A percentile compares a stretch with the other conserved stretches of the same genome.
Conservation (phyloP, 192 early-diverging fungal species). For the Dissophora ornata region DNA sequence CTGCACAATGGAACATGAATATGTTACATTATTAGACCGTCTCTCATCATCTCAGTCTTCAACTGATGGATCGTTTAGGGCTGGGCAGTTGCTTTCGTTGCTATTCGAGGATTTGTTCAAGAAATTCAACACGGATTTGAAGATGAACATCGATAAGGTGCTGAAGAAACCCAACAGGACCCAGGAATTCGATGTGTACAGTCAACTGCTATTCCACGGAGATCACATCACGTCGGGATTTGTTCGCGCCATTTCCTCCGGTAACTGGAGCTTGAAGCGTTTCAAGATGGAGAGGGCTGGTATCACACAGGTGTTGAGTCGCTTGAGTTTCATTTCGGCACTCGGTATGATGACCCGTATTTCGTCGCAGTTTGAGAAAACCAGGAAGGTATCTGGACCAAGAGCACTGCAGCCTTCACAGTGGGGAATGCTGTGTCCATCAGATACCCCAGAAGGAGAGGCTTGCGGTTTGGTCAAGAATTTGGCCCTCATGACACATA, state of each 20-base stretch:
- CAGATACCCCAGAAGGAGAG: conserved; percentile 99
- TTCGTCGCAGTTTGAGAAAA: conserved; percentile 97
- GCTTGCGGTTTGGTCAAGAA: conserved; percentile 98
- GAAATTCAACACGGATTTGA: conserved; percentile 86
- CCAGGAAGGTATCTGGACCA: conserved; percentile 97
- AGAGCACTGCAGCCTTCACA: conserved; percentile 95
- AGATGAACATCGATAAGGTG: conserved; percentile 91
- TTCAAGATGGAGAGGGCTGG: conserved; percentile 99
- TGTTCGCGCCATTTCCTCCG: conserved; percentile 92
- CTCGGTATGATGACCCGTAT: conserved; percentile 99
- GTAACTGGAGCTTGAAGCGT: conserved; percentile 98
- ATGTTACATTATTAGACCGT: too few species aligned
- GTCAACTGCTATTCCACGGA: conserved; percentile 75
- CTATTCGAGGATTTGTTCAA: conserved; percentile 99
- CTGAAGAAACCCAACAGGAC: conserved; percentile 90
- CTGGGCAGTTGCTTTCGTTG: conserved; percentile 92
- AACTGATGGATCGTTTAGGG: too few species aligned
- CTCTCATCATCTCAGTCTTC: too few species aligned
- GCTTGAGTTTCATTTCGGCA: conserved; percentile 93
- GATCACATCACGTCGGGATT: conserved; percentile 93
- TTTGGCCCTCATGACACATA: conserved; percentile 98
- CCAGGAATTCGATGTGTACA: conserved; percentile 89
- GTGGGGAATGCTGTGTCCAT: conserved; percentile 97
- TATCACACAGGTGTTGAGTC: conserved; percentile 94
- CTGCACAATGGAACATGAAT: conserved; percentile 73